These are phyloP conservation scores for Ophiostoma ips DNA, from an alignment of 2,329 filamentous ascomycete genomes.

Conservation along the genomic window DNA sequence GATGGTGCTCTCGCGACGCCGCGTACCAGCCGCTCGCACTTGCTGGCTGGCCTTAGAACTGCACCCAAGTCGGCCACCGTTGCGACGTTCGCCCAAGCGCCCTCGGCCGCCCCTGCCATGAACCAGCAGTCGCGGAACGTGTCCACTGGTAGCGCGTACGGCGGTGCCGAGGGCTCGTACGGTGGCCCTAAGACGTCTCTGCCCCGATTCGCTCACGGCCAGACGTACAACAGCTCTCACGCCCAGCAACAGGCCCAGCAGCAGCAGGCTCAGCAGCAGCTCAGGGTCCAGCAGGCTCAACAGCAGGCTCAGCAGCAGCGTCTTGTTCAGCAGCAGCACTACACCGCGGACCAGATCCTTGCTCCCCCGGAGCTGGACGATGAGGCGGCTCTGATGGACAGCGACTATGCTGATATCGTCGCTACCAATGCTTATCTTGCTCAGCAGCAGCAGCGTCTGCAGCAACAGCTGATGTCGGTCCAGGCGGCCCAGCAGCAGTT, in stretches of 20 bases:
- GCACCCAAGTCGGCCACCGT: constrained; percentile 76
- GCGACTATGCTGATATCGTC: constrained; percentile 76
- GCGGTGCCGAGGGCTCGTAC: constrained; percentile 29
- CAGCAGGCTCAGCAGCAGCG: not conserved
- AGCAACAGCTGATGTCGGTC: constrained; percentile 79
- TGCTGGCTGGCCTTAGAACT: constrained; percentile 84
- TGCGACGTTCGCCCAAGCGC: constrained; percentile 43
- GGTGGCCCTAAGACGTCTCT: constrained; percentile 44
- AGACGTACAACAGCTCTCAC: constrained; percentile 14
- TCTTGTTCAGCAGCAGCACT: constrained; percentile 26
- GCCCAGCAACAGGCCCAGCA: constrained; percentile 22
- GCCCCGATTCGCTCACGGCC: constrained; percentile 25
- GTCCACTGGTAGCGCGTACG: constrained; percentile 30
- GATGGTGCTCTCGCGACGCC: constrained; percentile 65
- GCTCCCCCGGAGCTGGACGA: constrained; percentile 68
- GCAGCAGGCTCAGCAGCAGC: not conserved
- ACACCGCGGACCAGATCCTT: constrained; percentile 79
- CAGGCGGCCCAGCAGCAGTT: constrained; percentile 75
- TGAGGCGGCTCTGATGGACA: constrained; percentile 56
- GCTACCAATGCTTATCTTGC: constrained; percentile 85
- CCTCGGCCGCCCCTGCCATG: constrained; percentile 24
- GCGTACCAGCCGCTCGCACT: constrained; percentile 84
- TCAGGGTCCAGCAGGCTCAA: not conserved
- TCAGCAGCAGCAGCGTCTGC: constrained; percentile 86
- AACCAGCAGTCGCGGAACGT: constrained; percentile 28